Evolutionary conservation across 1,284 basidiomycete genomes (phyloP), one percentile per base, ranked within the genome.

Genomic region (Cutaneotrichosporon dermatis): DNA sequence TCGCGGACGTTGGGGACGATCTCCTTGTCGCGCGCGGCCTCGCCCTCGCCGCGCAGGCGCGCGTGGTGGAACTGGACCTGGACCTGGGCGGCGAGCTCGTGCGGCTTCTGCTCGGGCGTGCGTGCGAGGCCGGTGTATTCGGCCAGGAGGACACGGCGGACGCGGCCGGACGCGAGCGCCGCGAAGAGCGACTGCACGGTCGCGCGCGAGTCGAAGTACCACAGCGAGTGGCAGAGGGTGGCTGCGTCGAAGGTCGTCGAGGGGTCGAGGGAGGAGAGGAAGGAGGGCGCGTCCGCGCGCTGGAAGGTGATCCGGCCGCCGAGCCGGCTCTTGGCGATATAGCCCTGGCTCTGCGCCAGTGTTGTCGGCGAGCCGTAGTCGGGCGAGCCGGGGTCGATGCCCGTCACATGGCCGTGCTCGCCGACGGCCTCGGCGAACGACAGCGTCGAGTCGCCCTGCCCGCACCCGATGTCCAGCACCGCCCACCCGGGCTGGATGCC

Each of bases 391-490:
- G 58, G 58, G 53, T 59, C 58, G 41, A 50, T 41, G 0, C 52
- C 58, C 15, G 36, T 41, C 3, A 59, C 49, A 35, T 34, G 36
- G 16, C 58, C 58, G 16, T 11, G 3, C 6, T 40, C 35, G 16
- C 58, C 58, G 9, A 59, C 53, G 2, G 41, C 53, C 16, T 51
- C 48, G 2, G 58, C 58, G 42, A 59, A 53, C 11, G 34, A 52
- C 6, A 40, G 16, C 5, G 53, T 55, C 11, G n/a, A 37, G 53
- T 54, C 53, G 41, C 58, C 58, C 42, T 45, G 41, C 1, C 58
- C 58, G 53, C 58, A 59, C 4, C 58, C 58, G 41, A 59, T 42
- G 42, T 59, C 58, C 15, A 59, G 53, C 13, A 59, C 48, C 7
- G 40, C 46, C 53, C 25, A 41, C 25, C 53, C 53, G 25, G 42